A percentile compares a stretch with the other conserved stretches of the same genome.
Evolutionary conservation across 129 eudicot species (phyloP).

Genomic region (Cynara cardunculus): DNA sequence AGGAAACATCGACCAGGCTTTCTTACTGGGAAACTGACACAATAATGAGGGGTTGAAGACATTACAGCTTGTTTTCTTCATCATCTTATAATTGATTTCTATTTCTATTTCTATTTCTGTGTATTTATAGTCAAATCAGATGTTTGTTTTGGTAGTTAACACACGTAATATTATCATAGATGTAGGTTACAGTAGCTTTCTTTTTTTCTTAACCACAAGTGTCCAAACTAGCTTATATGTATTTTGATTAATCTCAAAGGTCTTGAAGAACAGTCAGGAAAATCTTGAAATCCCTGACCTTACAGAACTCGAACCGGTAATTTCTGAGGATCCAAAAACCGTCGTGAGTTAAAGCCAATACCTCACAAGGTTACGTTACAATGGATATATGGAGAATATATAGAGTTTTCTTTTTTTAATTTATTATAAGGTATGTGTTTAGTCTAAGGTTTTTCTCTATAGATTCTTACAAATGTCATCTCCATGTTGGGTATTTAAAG

Average conservation of each 20-base stretch:
- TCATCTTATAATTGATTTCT: not conserved
- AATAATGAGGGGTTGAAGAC: slow-evolving; percentile 27
- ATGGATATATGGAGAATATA: not conserved
- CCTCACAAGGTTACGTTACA: too few relatives aligned
- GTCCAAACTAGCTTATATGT: too few relatives aligned
- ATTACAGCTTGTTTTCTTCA: not conserved
- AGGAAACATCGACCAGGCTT: slow-evolving; percentile 34
- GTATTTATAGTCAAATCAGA: not conserved
- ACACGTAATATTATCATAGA: not conserved
- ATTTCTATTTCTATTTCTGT: too few relatives aligned
- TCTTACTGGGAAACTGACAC: slow-evolving; percentile 37
- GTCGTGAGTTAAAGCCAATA: too few relatives aligned
- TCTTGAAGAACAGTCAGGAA: too few relatives aligned
- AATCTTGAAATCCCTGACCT: too few relatives aligned
- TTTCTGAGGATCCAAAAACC: too few relatives aligned
- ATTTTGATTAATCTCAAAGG: too few relatives aligned
- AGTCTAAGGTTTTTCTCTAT: too few relatives aligned
- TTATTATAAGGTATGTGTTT: too few relatives aligned
- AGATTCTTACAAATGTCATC: not conserved
- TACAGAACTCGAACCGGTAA: too few relatives aligned
- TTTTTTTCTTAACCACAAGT: too few relatives aligned
- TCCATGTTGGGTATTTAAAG: not conserved
- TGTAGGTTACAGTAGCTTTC: not conserved
- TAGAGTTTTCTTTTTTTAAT: not conserved
- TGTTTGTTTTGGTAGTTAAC: not conserved